These are phyloP conservation scores for Papilionanthe hybrid DNA, from an alignment of 116 monocot genomes.

Conservation along the genomic window DNA sequence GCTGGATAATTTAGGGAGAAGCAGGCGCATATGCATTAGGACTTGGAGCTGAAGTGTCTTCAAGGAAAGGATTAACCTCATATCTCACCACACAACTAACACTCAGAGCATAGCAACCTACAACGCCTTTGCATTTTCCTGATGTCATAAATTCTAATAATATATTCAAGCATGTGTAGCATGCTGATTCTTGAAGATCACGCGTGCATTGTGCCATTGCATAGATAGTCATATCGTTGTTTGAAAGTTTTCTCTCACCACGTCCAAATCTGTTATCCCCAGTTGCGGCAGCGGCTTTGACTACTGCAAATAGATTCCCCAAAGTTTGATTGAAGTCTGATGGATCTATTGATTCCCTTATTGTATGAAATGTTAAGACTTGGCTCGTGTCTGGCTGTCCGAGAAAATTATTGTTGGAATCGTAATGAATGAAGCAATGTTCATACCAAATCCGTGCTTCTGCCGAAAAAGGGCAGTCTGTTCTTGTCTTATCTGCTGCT, in stretches of 20 bases:
- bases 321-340: neutral
- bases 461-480: constrained; percentile 11
- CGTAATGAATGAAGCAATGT: constrained; percentile 25
- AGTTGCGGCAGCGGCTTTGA: neutral
- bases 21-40: too few species aligned
- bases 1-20: too few species aligned
- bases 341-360: neutral
- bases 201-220: neutral
- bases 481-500: neutral
- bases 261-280: neutral
- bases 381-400: neutral
- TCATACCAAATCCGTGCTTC: constrained; percentile 27
- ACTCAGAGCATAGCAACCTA: neutral
- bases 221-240: neutral
- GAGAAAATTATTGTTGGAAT: neutral
- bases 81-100: neutral
- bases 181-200: neutral
- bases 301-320: neutral
- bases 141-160: neutral
- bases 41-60: too few species aligned
- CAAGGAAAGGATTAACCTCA: neutral
- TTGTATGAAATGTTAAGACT: neutral
- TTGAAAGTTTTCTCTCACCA: neutral
- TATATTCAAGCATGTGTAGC: neutral
- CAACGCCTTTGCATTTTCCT: neutral